Percentiles rank a stretch among this genome's conserved stretches.
Evolutionary conservation across 176 grass and related monocot species (phyloP).

Genomic region (Themeda triandra): DNA sequence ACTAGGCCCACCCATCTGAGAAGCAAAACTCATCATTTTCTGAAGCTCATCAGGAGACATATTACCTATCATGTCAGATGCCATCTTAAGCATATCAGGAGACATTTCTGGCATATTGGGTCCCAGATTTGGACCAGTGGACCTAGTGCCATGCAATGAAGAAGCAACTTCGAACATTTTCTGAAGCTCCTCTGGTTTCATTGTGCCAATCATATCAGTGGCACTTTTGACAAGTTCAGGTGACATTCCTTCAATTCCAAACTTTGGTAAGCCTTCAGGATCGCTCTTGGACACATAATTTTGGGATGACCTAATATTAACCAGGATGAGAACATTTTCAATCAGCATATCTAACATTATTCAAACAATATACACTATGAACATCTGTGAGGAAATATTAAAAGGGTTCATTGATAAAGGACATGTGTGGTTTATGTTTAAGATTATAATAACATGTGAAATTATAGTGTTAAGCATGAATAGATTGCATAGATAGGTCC

Average conservation of each 20-base stretch:
- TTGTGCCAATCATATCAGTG: constrained; percentile 67
- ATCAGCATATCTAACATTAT: background rate
- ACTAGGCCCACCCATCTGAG: constrained; percentile 59
- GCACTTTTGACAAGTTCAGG: constrained; percentile 87
- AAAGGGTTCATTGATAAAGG: background rate
- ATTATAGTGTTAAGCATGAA: background rate
- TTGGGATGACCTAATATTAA: constrained; percentile 55
- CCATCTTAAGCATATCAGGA: constrained; percentile 89
- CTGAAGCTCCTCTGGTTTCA: constrained; percentile 93
- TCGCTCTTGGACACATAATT: constrained; percentile 51
- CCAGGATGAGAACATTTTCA: constrained; percentile 26
- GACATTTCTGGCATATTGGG: constrained; percentile 80
- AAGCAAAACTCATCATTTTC: constrained; percentile 70
- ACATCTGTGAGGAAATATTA: background rate
- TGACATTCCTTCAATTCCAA: constrained; percentile 77
- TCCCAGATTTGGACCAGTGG: constrained; percentile 56
- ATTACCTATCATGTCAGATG: constrained; percentile 77
- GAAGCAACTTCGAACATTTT: constrained; percentile 85
- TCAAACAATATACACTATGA: background rate
- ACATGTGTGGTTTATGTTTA: background rate
- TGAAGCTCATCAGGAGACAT: constrained; percentile 88
- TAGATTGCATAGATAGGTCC: background rate
- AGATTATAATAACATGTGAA: background rate
- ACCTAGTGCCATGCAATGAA: constrained; percentile 55
- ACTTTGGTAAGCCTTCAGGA: constrained; percentile 39